Percentiles rank a stretch among this genome's conserved stretches.
These are phyloP conservation scores for Porcisia deanei DNA, from an alignment of 208 protist genomes.

Conservation along the genomic window DNA sequence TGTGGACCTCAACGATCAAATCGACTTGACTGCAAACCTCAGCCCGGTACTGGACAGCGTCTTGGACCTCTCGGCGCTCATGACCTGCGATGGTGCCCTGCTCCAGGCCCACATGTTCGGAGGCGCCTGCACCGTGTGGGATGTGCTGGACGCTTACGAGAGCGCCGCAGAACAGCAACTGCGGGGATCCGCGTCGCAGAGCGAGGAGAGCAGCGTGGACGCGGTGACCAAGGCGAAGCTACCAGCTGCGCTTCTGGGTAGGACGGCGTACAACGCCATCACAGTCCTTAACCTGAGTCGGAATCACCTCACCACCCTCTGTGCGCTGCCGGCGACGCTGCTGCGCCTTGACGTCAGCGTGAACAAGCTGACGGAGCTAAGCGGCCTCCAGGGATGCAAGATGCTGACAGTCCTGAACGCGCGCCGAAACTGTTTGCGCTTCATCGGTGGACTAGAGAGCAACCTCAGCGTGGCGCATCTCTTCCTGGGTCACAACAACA, in stretches of 20 bases:
- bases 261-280: conserved; percentile 41
- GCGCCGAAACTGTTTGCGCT: conserved; percentile 55
- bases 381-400: conserved; percentile 56
- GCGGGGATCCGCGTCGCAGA: neutral
- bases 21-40: conserved; percentile 79
- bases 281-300: conserved; percentile 75
- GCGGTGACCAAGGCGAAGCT: conserved; percentile 20
- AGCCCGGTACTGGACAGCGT: conserved; percentile 67
- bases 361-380: conserved; percentile 59
- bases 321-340: conserved; percentile 60
- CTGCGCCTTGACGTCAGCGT: conserved; percentile 82
- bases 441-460: conserved; percentile 49
- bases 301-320: conserved; percentile 57
- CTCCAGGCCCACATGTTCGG: conserved; percentile 43
- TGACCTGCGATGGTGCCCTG: conserved; percentile 37
- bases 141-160: conserved; percentile 55
- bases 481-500: conserved; percentile 82
- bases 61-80: conserved; percentile 60
- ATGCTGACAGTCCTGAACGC: conserved; percentile 86
- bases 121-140: conserved; percentile 55
- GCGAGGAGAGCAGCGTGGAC: conserved; percentile 8
- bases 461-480: conserved; percentile 68
- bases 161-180: conserved; percentile 39
- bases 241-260: conserved; percentile 25
- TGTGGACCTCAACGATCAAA: conserved; percentile 42